phyloP scores from a whole-genome alignment of 2,329 filamentous ascomycete genomes.

The Fusarium solani-melongenae region DNA sequence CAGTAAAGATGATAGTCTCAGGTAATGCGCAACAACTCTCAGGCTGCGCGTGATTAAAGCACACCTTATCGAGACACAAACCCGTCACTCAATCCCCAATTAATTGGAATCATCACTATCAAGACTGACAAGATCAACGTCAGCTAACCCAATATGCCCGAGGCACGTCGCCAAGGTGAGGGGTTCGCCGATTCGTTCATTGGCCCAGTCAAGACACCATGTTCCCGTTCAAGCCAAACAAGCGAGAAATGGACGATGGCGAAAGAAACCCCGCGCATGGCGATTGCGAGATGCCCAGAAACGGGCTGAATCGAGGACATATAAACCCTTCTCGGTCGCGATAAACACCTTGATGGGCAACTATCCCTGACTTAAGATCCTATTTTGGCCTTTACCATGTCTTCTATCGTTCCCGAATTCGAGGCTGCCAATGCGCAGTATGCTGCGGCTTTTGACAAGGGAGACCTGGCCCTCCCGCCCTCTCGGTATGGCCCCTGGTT shows the following conservation, averaged over 20 bases:
- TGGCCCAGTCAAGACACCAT: neutral
- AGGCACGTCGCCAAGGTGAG: neutral
- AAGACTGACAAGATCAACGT: neutral
- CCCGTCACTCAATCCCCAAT: neutral
- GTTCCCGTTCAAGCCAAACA: neutral
- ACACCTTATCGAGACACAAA: neutral
- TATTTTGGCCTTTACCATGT: slow-evolving; percentile 12
- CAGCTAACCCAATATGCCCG: neutral
- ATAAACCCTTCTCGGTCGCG: neutral
- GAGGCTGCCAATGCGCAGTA: slow-evolving; percentile 38
- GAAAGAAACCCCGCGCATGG: slow-evolving; percentile 34
- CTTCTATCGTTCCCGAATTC: slow-evolving; percentile 35
- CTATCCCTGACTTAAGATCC: neutral
- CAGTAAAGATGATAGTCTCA: neutral
- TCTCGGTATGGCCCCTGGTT: slow-evolving; percentile 23
- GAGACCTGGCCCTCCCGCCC: slow-evolving; percentile 36
- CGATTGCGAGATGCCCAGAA: slow-evolving; percentile 6
- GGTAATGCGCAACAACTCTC: neutral
- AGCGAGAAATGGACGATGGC: slow-evolving; percentile 14
- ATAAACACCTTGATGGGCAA: neutral
- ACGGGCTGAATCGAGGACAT: neutral
- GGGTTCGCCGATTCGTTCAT: neutral
- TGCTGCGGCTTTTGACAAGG: slow-evolving; percentile 37
- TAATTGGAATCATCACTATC: neutral
- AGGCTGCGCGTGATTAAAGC: neutral